A percentile compares a stretch with the other conserved stretches of the same genome.
Conservation (phyloP, 2,329 filamentous ascomycete genomes). For the Tolypocladium endophyticum region DNA sequence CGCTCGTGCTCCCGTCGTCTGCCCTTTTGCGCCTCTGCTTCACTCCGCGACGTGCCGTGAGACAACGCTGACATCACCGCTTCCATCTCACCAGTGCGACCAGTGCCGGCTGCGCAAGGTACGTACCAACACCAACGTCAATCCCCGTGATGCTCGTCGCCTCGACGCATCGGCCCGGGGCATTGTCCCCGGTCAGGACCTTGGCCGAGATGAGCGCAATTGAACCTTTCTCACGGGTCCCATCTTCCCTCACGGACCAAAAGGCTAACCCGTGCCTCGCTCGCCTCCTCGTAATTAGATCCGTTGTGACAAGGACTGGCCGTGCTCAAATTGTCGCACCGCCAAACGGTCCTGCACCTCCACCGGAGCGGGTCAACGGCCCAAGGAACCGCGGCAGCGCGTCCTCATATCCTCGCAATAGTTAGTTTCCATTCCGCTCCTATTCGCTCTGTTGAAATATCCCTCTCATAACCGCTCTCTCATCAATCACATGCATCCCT, state of each 20-base stretch:
- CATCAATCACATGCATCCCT: background rate
- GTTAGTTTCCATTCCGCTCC: slow-evolving; percentile 23
- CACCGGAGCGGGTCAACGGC: slow-evolving; percentile 41
- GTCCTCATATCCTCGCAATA: slow-evolving; percentile 52
- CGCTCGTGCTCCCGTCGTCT: background rate
- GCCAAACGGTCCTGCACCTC: slow-evolving; percentile 43
- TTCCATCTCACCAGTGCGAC: slow-evolving; percentile 25
- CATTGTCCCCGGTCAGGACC: too few species aligned
- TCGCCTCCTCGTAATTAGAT: slow-evolving; percentile 26
- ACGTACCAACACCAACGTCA: slow-evolving; percentile 7
- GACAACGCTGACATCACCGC: background rate
- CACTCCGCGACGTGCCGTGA: background rate
- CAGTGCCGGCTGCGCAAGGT: slow-evolving; percentile 33
- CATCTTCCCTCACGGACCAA: background rate
- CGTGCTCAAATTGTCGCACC: slow-evolving; percentile 47
- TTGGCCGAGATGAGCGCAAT: too few species aligned
- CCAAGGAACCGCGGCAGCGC: slow-evolving; percentile 43
- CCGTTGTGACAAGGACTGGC: slow-evolving; percentile 47
- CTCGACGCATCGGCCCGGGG: too few species aligned
- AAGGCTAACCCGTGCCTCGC: background rate
- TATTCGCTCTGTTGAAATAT: background rate
- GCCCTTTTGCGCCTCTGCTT: background rate
- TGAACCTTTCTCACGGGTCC: background rate
- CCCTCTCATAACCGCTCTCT: background rate
- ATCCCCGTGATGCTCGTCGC: background rate